Base-by-base conservation (phyloP, 306 rosid species). In the Sechiopsis laciniata region DNA sequence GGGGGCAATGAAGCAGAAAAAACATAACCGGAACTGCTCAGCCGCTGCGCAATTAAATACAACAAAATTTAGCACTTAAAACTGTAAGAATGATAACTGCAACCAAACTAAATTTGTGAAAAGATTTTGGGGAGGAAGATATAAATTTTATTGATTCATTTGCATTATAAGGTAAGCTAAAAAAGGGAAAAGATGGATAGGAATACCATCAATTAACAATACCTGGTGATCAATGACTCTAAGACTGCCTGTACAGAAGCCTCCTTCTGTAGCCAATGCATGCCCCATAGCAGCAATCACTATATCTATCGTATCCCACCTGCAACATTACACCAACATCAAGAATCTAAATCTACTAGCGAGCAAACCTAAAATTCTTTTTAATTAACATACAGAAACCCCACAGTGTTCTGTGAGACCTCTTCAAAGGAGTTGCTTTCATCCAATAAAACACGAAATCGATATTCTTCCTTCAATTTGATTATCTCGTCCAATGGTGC, bases 1-100 rank as follows among this genome's bases (percentile, higher is more conserved):
- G 99, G 99, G 32, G 99, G 99, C 83, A 95, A 79, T 56, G 97
- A 91, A 63, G 99, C 99, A 85, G 97, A 95, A 81, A 95, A 95
- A 78, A 91, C 96, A 4, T 94, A 95, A 37, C 96, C 97, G 45
- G 97, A 91, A 80, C 99, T 91, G 81, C 99, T 95, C 85, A 95
- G 73, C 46, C 99, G 88, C 99, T 95, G 92, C 76, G 73, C 81
- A 73, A 78, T 71, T 79, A 26, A 77, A 75, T 71, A 77, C 55
- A 59, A 3, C 10, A 72, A 22, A 81, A 55, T 55, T 82, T 77
- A 90, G 82, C 32, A 55, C 58, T 60, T 61, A 40, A 14, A 74
- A 61, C 29, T 52, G 60, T 6, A 56, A 14, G 21, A 53, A 22
- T 22, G 15, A n/a, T n/a, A 22, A 56, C 74, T 69, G 14, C 45